Base-by-base conservation (phyloP, 2,329 filamentous ascomycete genomes). In the Neofusicoccum sp. region DNA sequence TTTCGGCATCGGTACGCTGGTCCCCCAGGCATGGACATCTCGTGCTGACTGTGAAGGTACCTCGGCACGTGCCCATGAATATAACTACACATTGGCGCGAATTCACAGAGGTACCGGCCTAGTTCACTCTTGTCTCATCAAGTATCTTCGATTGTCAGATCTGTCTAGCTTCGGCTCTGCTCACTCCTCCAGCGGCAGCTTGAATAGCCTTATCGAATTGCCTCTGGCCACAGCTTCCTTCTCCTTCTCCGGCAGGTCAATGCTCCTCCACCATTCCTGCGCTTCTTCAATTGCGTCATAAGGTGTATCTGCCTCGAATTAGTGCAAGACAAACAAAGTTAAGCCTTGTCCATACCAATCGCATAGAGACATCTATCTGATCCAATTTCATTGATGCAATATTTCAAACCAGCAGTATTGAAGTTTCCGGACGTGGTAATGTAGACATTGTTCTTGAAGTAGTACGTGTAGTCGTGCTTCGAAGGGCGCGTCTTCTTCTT, bases 151-250 rank as follows among this genome's bases (percentile, higher is more conserved):
- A n/a, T n/a, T n/a, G n/a, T n/a, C n/a, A n/a, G n/a, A n/a, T n/a
- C n/a, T n/a, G n/a, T n/a, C n/a, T n/a, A n/a, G n/a, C n/a, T n/a
- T n/a, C n/a, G n/a, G n/a, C n/a, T 40, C 36, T 40, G 11, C 20
- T 51, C 61, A 68, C 45, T 63, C 63, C 12, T 67, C 66, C 34
- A 70, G 49, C 3, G 68, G 69, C 31, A 70, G 58, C 49, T 66
- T 69, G 38, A 80, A 78, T 57, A 80, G 58, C 53, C 64, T 71
- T 71, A 77, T 79, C 36, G 78, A 77, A 68, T 80, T 80, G 54
- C 78, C 76, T 61, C 76, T 69, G 3, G 77, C 78, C 68, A 80
- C 78, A 66, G 77, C 77, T 61, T 69, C 66, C 44, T 51, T 45
- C 20, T 54, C 47, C 11, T 6, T 4, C 3, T 38, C 40, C 0